A percentile compares a stretch with the other conserved stretches of the same genome.
Conservation (phyloP, 805 yeast genomes). For the Yueomyces sp. region DNA sequence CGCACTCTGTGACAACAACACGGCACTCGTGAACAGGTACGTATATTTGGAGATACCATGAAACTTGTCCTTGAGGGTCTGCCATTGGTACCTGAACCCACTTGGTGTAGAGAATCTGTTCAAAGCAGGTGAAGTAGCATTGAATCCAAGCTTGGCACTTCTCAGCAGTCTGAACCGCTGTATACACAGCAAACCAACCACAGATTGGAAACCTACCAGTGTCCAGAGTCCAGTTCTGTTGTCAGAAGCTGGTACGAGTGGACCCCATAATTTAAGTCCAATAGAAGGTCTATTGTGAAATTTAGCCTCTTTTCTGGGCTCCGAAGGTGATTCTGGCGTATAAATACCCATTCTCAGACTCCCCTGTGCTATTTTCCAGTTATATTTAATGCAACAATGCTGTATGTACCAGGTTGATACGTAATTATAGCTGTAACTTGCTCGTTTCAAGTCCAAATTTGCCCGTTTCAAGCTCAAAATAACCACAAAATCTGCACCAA, state of each 20-base stretch:
- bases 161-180: conserved; percentile 10
- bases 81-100: background rate
- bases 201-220: conserved; percentile 39
- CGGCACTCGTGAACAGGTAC: conserved; percentile 31
- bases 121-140: conserved; percentile 21
- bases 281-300: conserved; percentile 38
- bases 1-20: conserved; percentile 38
- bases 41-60: conserved; percentile 3
- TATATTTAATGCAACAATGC: too few relatives aligned
- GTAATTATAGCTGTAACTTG: too few relatives aligned
- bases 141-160: background rate
- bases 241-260: conserved; percentile 62
- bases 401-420: too few relatives aligned
- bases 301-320: background rate
- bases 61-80: too few relatives aligned
- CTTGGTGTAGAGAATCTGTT: conserved; percentile 18
- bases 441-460: too few relatives aligned
- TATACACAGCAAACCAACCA: conserved; percentile 29
- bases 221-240: conserved; percentile 40
- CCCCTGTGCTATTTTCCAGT: too few relatives aligned
- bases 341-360: too few relatives aligned
- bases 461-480: too few relatives aligned
- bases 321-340: background rate
- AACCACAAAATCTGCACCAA: too few relatives aligned
- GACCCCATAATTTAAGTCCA: conserved; percentile 55